A percentile compares a stretch with the other conserved stretches of the same genome.
Evolutionary conservation across 345 rosid genomes (phyloP).

Genomic region (Syzygium jambos): DNA sequence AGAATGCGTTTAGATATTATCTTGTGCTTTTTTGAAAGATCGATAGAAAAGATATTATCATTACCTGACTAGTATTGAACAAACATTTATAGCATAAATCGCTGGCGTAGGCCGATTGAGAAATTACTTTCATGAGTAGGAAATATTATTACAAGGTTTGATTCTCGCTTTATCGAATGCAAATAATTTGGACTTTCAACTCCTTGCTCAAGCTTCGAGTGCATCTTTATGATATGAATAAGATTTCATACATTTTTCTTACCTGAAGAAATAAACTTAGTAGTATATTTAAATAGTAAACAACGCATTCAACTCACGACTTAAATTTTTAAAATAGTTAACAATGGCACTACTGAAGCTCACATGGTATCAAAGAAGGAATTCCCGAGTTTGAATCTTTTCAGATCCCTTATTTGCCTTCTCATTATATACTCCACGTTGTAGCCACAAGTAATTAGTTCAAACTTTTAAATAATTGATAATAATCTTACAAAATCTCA

Average conservation of each 20-base stretch:
- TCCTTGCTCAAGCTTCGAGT: not conserved
- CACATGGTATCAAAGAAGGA: not conserved
- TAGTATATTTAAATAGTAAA: not conserved
- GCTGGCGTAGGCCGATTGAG: not conserved
- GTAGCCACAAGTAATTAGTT: not conserved
- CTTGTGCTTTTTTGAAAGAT: not conserved
- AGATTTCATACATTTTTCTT: not conserved
- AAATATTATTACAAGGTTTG: not conserved
- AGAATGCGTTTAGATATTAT: not conserved
- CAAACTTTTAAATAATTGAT: too few species aligned
- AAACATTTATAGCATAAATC: not conserved
- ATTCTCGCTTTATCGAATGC: not conserved
- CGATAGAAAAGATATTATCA: not conserved
- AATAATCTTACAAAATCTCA: not conserved
- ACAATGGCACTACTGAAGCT: accelerated
- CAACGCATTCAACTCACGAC: not conserved
- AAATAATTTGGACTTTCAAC: not conserved
- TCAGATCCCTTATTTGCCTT: not conserved
- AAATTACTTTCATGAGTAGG: not conserved
- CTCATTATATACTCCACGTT: not conserved
- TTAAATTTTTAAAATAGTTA: not conserved
- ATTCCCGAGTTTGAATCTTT: not conserved
- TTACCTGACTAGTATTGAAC: not conserved
- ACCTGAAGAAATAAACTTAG: not conserved
- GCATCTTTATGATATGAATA: not conserved